Conservation (phyloP, 768 basidiomycete genomes). For the Ramaria rubella region DNA sequence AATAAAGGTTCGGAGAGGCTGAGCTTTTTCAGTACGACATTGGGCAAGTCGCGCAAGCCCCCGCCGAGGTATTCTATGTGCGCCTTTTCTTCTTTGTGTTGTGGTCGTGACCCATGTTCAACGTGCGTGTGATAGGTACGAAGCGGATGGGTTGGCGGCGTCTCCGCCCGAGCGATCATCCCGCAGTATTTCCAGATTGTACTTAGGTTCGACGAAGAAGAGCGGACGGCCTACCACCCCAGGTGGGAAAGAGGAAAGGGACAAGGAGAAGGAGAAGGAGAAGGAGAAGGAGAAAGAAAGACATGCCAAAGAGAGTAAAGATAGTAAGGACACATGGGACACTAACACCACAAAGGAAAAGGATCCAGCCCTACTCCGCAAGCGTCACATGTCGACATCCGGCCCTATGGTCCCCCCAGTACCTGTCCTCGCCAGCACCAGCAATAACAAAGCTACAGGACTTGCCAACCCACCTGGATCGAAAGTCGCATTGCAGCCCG, state of each 20-base stretch:
- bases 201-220: slow-evolving; percentile 36
- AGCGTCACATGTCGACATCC: slow-evolving; percentile 30
- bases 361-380: slow-evolving; percentile 41
- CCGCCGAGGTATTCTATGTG: slow-evolving; percentile 66
- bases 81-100: slow-evolving; percentile 25
- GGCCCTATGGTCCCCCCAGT: neutral
- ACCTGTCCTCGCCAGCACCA: neutral
- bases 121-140: neutral
- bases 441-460: neutral
- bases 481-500: slow-evolving; percentile 29
- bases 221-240: slow-evolving; percentile 39
- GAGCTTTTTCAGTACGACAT: slow-evolving; percentile 73
- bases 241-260: slow-evolving; percentile 26
- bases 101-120: neutral
- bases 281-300: slow-evolving; percentile 22
- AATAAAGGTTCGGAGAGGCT: slow-evolving; percentile 46
- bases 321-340: neutral
- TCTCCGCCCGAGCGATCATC: slow-evolving; percentile 34
- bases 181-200: slow-evolving; percentile 43
- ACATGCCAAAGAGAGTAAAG: slow-evolving; percentile 6
- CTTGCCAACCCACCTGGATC: neutral
- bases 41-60: slow-evolving; percentile 73
- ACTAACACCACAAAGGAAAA: too few species aligned
- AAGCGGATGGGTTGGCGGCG: neutral
- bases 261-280: slow-evolving; percentile 21